Base-by-base conservation (phyloP, 192 early-diverging fungal species). In the Coemansia sp. region DNA sequence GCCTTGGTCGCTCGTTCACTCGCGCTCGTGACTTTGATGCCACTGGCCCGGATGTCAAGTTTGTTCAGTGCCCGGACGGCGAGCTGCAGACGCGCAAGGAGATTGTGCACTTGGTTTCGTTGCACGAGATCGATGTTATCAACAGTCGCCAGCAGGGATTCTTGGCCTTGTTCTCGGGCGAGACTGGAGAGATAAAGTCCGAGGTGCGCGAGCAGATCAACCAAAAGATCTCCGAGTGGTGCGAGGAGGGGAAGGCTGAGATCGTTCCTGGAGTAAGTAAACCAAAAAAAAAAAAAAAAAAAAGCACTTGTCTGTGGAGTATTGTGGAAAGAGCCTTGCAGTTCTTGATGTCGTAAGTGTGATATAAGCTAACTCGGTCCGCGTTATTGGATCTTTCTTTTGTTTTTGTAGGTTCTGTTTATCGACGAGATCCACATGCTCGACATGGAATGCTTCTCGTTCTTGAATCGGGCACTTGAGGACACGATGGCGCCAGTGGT, bases 371-470 rank as follows among this genome's bases (percentile, higher is more conserved):
- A 33, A 39, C 11, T 40, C 47, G 52, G 26, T 17, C 49, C 6
- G 35, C 39, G n/a, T 10, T 33, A 14, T 62, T 63, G 49, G 66
- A 19, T 30, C 19, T 60, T 30, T 55, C 16, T 21, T 3, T 52
- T 55, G 38, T 26, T 33, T 30, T 72, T 37, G 35, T 37, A 72
- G 70, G 72, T 96, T 35, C 87, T 99, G 58, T 99, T 99, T 76
- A 95, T 99, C 69, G 98, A 99, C 75, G 98, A 99, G 85, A 96
- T 99, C 38, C 98, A 99, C 78, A 98, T 98, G 92, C 93, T 99
- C 39, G 98, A 99, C 59, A 98, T 99, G 80, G 98, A 99, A 78
- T 99, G 96, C 73, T 99, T 99, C 75, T 98, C 98, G 19, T 99
- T 94, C 88, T 75, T 99, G 58, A 99, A 99, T 76, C 89, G 96